Percentiles rank a stretch among this genome's conserved stretches.
These are phyloP conservation scores for Annulohypoxylon truncatum DNA, from an alignment of 2,329 filamentous ascomycete genomes.

Conservation along the genomic window DNA sequence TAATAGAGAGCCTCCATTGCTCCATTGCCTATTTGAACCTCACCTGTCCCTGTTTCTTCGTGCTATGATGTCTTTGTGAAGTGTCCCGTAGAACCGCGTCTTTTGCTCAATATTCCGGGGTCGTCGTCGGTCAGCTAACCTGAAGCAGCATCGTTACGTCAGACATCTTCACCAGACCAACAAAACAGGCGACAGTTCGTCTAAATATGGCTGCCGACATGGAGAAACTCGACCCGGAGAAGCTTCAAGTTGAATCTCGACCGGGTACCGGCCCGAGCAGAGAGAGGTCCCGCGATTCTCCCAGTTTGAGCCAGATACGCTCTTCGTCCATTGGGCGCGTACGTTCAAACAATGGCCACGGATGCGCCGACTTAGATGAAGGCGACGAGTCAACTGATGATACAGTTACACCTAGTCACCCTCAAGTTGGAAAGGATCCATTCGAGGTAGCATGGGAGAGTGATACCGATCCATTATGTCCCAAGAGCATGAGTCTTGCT, in stretches of 20 bases:
- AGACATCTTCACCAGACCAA: neutral
- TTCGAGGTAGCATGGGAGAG: conserved; percentile 82
- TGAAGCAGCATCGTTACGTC: neutral
- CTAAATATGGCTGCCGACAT: conserved; percentile 21
- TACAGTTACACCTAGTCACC: conserved; percentile 11
- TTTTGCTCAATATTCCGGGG: neutral
- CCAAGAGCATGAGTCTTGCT: conserved; percentile 57
- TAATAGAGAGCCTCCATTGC: neutral
- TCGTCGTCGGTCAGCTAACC: neutral
- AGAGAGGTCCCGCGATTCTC: neutral
- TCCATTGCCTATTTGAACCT: conserved; percentile 5
- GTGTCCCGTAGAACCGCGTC: neutral
- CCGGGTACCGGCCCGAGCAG: neutral
- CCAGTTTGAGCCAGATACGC: conserved; percentile 6
- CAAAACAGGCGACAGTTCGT: neutral
- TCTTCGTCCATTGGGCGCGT: conserved; percentile 18
- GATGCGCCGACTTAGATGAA: conserved; percentile 43
- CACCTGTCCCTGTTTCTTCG: conserved; percentile 6
- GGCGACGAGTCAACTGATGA: conserved; percentile 28
- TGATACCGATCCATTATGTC: conserved; percentile 72
- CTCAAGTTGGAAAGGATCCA: conserved; percentile 53
- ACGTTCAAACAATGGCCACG: conserved; percentile 46
- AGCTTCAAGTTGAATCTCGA: conserved; percentile 23
- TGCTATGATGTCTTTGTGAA: conserved; percentile 8
- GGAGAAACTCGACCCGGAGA: conserved; percentile 25